Percentiles rank a stretch among this genome's conserved stretches.
Conservation (phyloP, 2,329 filamentous ascomycete genomes). For the Alternaria sp. region DNA sequence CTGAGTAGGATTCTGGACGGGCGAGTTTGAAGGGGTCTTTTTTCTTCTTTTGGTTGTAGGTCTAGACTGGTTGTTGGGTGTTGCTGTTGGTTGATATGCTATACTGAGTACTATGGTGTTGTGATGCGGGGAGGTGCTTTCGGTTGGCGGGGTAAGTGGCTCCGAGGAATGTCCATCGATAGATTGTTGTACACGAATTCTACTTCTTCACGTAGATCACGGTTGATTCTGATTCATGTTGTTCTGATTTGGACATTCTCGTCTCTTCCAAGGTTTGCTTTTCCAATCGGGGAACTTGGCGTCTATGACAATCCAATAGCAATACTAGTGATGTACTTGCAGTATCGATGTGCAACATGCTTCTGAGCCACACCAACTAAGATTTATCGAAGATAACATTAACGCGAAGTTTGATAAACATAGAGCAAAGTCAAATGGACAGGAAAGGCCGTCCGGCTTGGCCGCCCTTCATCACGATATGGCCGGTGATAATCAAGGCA, state of each 20-base stretch:
- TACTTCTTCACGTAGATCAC: neutral
- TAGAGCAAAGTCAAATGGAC: neutral
- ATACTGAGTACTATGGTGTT: neutral
- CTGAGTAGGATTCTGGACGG: neutral
- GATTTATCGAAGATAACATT: neutral
- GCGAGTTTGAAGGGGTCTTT: neutral
- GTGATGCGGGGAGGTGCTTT: neutral
- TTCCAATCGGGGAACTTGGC: neutral
- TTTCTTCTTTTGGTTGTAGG: neutral
- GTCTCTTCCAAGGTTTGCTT: too few species aligned
- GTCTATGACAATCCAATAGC: neutral
- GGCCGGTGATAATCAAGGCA: neutral
- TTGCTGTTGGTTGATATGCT: neutral
- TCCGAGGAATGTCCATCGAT: neutral
- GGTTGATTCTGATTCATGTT: neutral
- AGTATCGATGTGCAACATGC: neutral
- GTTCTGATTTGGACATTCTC: neutral
- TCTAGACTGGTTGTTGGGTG: neutral
- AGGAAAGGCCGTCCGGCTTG: neutral
- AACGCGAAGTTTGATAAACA: neutral
- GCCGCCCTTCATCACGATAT: neutral
- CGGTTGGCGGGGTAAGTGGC: conserved; percentile 10
- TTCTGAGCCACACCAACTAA: neutral
- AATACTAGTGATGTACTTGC: neutral
- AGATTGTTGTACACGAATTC: neutral